These are phyloP conservation scores for Wickerhamomyces ciferrii DNA, from an alignment of 805 yeast genomes.

Conservation along the genomic window DNA sequence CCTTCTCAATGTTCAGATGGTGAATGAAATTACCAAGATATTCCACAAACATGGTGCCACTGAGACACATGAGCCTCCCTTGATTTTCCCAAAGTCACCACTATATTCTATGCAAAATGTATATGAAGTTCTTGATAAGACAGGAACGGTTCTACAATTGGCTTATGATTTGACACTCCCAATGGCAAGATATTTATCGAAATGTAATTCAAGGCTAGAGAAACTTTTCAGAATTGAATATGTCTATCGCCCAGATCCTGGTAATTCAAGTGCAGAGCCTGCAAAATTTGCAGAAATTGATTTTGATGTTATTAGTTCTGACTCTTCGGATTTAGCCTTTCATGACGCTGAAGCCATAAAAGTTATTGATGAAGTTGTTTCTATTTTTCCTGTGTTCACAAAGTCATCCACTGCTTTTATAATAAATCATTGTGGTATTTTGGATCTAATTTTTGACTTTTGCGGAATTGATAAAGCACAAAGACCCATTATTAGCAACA, in stretches of 20 bases:
- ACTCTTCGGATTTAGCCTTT: constrained; percentile 39
- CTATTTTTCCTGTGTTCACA: constrained; percentile 62
- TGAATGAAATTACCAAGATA: constrained; percentile 52
- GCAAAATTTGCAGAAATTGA: constrained; percentile 75
- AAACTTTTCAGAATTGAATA: constrained; percentile 74
- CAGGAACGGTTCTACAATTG: constrained; percentile 83
- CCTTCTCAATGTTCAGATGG: constrained; percentile 54
- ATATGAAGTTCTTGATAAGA: constrained; percentile 76
- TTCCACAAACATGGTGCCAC: constrained; percentile 85
- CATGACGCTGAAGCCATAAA: constrained; percentile 88
- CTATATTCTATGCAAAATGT: constrained; percentile 60
- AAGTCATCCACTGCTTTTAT: constrained; percentile 51
- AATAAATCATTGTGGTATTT: constrained; percentile 75
- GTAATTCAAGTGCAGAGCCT: constrained; percentile 62
- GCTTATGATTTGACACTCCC: constrained; percentile 91
- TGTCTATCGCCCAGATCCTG: constrained; percentile 69
- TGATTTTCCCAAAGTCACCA: constrained; percentile 79
- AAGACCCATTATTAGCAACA: constrained; percentile 57
- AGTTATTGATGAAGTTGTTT: constrained; percentile 69
- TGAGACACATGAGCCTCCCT: constrained; percentile 59
- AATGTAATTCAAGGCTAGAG: constrained; percentile 42
- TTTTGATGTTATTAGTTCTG: constrained; percentile 72
- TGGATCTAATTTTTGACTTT: constrained; percentile 73
- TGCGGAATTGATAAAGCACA: constrained; percentile 79
- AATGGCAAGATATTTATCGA: constrained; percentile 77